A percentile compares a stretch with the other conserved stretches of the same genome.
Evolutionary conservation across 2,329 filamentous ascomycete species (phyloP).

Genomic region (Lachnellula occidentalis): DNA sequence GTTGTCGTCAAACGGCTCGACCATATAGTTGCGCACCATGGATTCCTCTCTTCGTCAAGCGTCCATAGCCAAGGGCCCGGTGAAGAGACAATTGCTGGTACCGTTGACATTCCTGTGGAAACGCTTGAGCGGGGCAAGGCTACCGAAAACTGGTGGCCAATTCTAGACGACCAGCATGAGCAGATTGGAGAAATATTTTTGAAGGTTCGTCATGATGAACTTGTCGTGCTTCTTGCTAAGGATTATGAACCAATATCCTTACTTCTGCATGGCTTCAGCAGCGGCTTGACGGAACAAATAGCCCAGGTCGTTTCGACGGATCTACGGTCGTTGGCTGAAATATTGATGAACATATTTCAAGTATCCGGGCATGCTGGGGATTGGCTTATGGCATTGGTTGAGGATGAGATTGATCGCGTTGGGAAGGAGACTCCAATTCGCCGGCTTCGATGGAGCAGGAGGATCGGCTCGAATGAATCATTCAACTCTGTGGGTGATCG

Average conservation of each 20-base stretch:
- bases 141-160: slow-evolving; percentile 81
- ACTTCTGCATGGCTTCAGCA: slow-evolving; percentile 77
- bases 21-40: slow-evolving; percentile 17
- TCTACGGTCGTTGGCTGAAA: slow-evolving; percentile 75
- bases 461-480: slow-evolving; percentile 67
- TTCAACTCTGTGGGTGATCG: slow-evolving; percentile 57
- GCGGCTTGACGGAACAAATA: slow-evolving; percentile 79
- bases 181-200: slow-evolving; percentile 78
- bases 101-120: slow-evolving; percentile 70
- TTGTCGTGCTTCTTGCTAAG: slow-evolving; percentile 78
- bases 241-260: slow-evolving; percentile 83
- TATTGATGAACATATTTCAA: slow-evolving; percentile 90
- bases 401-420: slow-evolving; percentile 94
- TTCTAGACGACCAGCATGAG: slow-evolving; percentile 71
- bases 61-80: slow-evolving; percentile 27
- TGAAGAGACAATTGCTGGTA: slow-evolving; percentile 55
- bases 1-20: slow-evolving; percentile 66
- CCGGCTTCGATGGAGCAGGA: slow-evolving; percentile 65
- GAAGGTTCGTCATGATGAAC: slow-evolving; percentile 77
- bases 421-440: slow-evolving; percentile 74
- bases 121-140: slow-evolving; percentile 73
- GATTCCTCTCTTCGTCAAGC: slow-evolving; percentile 27
- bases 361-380: slow-evolving; percentile 78
- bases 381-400: slow-evolving; percentile 89
- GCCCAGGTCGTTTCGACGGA: slow-evolving; percentile 72